Conservation (phyloP, 257 asterid species). For the Henckelia pumila region DNA sequence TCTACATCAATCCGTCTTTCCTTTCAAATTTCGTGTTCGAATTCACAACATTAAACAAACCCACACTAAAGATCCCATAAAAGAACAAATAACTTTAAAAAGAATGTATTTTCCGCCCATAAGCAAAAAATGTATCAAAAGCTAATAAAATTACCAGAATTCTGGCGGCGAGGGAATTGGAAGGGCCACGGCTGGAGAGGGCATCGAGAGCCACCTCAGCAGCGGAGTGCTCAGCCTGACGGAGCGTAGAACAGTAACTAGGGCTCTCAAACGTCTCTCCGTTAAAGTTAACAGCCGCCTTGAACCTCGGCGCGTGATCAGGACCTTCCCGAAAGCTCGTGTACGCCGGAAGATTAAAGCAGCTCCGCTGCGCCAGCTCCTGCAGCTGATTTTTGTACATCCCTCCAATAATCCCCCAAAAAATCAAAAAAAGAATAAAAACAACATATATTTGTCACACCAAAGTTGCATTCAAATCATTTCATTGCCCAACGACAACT, state of each 20-base stretch:
- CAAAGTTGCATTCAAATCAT: slow-evolving; percentile 9
- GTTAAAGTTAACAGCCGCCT: slow-evolving; percentile 72
- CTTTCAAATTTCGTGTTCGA: not conserved
- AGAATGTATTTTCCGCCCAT: not conserved
- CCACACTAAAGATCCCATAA: not conserved
- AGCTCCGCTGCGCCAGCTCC: slow-evolving; percentile 94
- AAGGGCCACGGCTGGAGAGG: slow-evolving; percentile 65
- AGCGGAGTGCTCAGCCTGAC: slow-evolving; percentile 88
- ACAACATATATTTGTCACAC: not conserved
- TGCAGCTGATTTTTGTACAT: slow-evolving; percentile 90
- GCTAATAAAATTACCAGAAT: slow-evolving; percentile 47
- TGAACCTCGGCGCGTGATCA: slow-evolving; percentile 94
- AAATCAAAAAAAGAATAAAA: not conserved
- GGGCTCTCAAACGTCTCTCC: slow-evolving; percentile 87
- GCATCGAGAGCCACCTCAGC: slow-evolving; percentile 84
- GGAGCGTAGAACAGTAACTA: slow-evolving; percentile 79
- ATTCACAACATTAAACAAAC: slow-evolving; percentile 2
- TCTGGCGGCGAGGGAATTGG: slow-evolving; percentile 75
- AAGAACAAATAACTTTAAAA: not conserved
- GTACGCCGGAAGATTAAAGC: slow-evolving; percentile 85
- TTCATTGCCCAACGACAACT: slow-evolving; percentile 20
- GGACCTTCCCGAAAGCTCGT: slow-evolving; percentile 78
- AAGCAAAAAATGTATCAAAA: not conserved
- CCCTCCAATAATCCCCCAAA: slow-evolving; percentile 27
- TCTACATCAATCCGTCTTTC: not conserved